Evolutionary conservation across 2,329 filamentous ascomycete genomes (phyloP).

Genomic region (Ustulina deusta): DNA sequence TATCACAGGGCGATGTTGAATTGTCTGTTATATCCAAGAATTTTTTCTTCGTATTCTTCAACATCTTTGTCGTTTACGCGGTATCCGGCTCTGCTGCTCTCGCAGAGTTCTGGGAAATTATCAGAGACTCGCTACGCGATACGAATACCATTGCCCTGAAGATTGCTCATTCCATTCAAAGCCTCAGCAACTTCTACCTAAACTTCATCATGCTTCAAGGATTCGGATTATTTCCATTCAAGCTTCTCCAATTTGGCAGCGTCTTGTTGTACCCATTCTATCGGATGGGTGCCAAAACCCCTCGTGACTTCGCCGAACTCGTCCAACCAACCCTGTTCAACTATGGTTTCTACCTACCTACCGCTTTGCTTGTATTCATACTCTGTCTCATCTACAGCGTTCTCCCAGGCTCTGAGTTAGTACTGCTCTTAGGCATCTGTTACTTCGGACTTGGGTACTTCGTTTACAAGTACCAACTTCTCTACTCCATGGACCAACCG

Average conservation of each 20-base stretch:
- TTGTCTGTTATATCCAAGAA: conserved; percentile 97
- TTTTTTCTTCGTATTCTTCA: conserved; percentile 99
- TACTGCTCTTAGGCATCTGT: conserved; percentile 83
- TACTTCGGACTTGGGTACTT: conserved; percentile 89
- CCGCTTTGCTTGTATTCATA: conserved; percentile 91
- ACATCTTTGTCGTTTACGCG: conserved; percentile 96
- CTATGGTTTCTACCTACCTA: conserved; percentile 96
- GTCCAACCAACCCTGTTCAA: conserved; percentile 87
- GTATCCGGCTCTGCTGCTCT: conserved; percentile 80
- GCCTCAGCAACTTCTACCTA: conserved; percentile 85
- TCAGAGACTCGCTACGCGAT: conserved; percentile 81
- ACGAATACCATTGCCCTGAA: conserved; percentile 80
- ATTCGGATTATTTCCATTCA: conserved; percentile 92
- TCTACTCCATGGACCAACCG: conserved; percentile 98
- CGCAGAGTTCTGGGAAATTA: conserved; percentile 76
- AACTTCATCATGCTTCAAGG: conserved; percentile 95
- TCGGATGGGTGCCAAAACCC: conserved; percentile 83
- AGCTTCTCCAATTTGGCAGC: conserved; percentile 88
- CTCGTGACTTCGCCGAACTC: conserved; percentile 87
- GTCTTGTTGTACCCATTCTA: conserved; percentile 86
- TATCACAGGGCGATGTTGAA: conserved; percentile 93
- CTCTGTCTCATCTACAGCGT: conserved; percentile 96
- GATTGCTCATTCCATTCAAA: conserved; percentile 80
- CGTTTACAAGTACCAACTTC: conserved; percentile 95
- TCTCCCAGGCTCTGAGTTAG: conserved; percentile 80